Percentiles rank a stretch among this genome's conserved stretches.
These are phyloP conservation scores for Aspergillus viridinutans DNA, from an alignment of 2,329 filamentous ascomycete genomes.

Conservation along the genomic window DNA sequence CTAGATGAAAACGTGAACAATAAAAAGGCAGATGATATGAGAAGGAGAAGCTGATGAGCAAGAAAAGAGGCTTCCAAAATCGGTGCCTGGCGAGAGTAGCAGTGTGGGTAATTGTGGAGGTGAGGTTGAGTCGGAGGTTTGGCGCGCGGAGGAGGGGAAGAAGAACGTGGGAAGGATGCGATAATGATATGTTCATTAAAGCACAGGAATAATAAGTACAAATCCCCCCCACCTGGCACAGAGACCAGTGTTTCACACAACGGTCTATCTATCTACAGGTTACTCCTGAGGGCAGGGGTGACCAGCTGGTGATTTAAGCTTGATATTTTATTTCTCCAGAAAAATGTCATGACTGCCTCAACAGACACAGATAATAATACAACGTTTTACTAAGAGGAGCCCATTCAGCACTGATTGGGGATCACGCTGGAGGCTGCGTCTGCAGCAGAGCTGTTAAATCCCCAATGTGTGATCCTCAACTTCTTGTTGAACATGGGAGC, in stretches of 20 bases:
- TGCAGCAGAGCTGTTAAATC: background rate
- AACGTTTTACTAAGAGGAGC: too few species aligned
- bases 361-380: too few species aligned
- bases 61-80: background rate
- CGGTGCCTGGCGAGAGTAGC: background rate
- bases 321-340: background rate
- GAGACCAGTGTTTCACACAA: background rate
- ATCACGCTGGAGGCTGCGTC: background rate
- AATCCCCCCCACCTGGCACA: background rate
- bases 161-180: background rate
- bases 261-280: background rate
- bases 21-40: background rate
- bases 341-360: background rate
- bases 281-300: background rate
- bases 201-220: background rate
- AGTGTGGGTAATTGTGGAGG: background rate
- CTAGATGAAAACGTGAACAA: background rate
- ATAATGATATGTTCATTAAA: background rate
- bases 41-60: background rate
- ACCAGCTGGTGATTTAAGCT: background rate
- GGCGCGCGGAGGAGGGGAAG: background rate
- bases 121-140: background rate
- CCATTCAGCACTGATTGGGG: too few species aligned
- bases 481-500: background rate
- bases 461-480: background rate